Percentiles rank a stretch among this genome's conserved stretches.
These are phyloP conservation scores for Xylaria flabelliformis DNA, from an alignment of 495 filamentous ascomycete species.

Conservation along the genomic window DNA sequence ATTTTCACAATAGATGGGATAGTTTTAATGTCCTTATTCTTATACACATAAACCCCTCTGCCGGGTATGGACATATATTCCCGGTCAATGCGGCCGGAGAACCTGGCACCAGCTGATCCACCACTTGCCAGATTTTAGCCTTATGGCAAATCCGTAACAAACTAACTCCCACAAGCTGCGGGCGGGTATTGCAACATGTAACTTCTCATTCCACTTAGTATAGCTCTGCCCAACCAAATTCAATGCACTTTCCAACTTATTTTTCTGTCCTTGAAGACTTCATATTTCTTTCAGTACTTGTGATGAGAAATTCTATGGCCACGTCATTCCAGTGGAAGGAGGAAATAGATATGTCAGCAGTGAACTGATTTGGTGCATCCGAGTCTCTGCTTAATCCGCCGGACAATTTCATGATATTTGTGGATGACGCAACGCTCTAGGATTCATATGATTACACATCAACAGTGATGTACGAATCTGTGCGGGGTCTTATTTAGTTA, in stretches of 20 bases:
- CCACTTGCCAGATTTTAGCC: not conserved
- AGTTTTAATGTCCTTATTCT: not conserved
- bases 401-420: not conserved
- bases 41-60: not conserved
- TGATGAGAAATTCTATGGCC: not conserved
- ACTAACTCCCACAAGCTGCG: not conserved
- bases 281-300: not conserved
- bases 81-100: conserved; percentile 9
- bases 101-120: not conserved
- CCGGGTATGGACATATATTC: not conserved
- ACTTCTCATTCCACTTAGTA: not conserved
- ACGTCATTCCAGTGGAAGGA: not conserved
- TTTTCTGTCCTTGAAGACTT: not conserved
- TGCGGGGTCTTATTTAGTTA: not conserved
- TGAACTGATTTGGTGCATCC: too few species aligned
- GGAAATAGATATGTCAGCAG: not conserved
- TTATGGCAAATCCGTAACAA: not conserved
- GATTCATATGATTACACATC: not conserved
- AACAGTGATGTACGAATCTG: not conserved
- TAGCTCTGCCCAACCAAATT: not conserved
- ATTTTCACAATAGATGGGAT: not conserved
- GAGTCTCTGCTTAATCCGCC: not conserved
- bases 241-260: not conserved
- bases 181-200: not conserved
- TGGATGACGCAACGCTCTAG: not conserved